These are phyloP conservation scores for Aspergillus ostianus DNA, from an alignment of 495 filamentous ascomycete species.

Conservation along the genomic window DNA sequence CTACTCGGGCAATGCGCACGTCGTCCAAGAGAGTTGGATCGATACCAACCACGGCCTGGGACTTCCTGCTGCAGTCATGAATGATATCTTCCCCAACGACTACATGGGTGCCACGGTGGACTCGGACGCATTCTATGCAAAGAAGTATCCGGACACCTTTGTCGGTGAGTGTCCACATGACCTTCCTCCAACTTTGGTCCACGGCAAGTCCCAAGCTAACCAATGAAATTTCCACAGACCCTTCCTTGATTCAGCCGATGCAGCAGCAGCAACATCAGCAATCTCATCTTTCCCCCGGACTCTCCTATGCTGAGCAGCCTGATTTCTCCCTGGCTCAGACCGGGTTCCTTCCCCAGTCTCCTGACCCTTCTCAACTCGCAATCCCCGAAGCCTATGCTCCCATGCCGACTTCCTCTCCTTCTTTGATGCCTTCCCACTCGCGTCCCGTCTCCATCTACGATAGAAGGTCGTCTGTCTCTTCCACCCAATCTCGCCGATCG, in stretches of 20 bases:
- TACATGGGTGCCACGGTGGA: slow-evolving; percentile 36
- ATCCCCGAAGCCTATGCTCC: slow-evolving; percentile 28
- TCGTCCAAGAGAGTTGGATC: slow-evolving; percentile 60
- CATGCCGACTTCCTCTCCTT: slow-evolving; percentile 37
- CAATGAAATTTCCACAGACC: slow-evolving; percentile 41
- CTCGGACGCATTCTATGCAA: slow-evolving; percentile 47
- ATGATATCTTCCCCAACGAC: slow-evolving; percentile 55
- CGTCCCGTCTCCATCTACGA: slow-evolving; percentile 39
- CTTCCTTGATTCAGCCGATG: slow-evolving; percentile 56
- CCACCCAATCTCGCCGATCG: slow-evolving; percentile 54
- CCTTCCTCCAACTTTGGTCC: not conserved
- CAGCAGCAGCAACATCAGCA: slow-evolving; percentile 25
- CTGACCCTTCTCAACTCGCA: slow-evolving; percentile 32
- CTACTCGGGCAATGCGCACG: slow-evolving; percentile 61
- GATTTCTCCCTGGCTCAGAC: slow-evolving; percentile 25
- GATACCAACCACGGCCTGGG: slow-evolving; percentile 61
- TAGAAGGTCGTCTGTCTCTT: slow-evolving; percentile 55
- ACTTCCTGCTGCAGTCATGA: slow-evolving; percentile 66
- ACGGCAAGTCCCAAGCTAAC: slow-evolving; percentile 7
- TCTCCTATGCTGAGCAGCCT: slow-evolving; percentile 36
- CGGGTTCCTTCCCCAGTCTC: slow-evolving; percentile 35
- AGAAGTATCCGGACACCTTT: slow-evolving; percentile 60
- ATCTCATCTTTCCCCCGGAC: slow-evolving; percentile 27
- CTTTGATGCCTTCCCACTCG: slow-evolving; percentile 34
- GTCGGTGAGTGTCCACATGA: slow-evolving; percentile 72